A percentile compares a stretch with the other conserved stretches of the same genome.
Conservation (phyloP, 345 rosid species). For the Lepidium sativum region DNA sequence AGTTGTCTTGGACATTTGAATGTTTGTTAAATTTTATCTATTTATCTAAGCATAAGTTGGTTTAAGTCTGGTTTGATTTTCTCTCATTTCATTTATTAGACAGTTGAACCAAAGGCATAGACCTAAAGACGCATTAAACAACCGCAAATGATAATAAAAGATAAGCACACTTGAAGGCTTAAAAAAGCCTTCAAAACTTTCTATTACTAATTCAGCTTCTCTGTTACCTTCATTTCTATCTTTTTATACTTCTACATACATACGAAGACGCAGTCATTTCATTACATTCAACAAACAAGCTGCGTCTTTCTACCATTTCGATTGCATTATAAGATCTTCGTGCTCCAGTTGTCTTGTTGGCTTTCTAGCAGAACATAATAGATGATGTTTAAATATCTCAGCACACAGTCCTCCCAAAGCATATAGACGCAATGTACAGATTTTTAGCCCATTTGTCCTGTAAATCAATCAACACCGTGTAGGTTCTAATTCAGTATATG, state of each 20-base stretch:
- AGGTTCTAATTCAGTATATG: neutral
- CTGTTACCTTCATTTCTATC: neutral
- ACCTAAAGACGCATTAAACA: neutral
- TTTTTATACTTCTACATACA: constrained; percentile 18
- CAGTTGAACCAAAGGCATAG: neutral
- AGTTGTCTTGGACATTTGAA: neutral
- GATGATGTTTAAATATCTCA: constrained; percentile 22
- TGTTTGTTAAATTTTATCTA: too few species aligned
- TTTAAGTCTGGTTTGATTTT: neutral
- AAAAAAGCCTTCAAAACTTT: constrained; percentile 13
- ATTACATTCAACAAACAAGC: constrained; percentile 13
- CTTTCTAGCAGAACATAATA: neutral
- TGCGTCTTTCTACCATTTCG: neutral
- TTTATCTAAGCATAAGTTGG: too few species aligned
- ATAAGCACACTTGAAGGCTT: constrained; percentile 17
- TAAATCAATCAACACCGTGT: constrained; percentile 6
- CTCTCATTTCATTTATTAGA: neutral
- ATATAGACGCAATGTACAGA: constrained; percentile 78
- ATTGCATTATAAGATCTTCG: neutral
- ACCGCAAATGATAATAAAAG: neutral
- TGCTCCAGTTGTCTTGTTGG: neutral
- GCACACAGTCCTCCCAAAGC: constrained; percentile 85
- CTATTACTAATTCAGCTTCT: neutral
- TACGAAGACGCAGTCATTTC: constrained; percentile 18
- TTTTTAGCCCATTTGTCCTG: constrained; percentile 95